phyloP scores from a whole-genome alignment of 225 moss, liverwort and hornwort species.

The Thuidium tamariscinum region DNA sequence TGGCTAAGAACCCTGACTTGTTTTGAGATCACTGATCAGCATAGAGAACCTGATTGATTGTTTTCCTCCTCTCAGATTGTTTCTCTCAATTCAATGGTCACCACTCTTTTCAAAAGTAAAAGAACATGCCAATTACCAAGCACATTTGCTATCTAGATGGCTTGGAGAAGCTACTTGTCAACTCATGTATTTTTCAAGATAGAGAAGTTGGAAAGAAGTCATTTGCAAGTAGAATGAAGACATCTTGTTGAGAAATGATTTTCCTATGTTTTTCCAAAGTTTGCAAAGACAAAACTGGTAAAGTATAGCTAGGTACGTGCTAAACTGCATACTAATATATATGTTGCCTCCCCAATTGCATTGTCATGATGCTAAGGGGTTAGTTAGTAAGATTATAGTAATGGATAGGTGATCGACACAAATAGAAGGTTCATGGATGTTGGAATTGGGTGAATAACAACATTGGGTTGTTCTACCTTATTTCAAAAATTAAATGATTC shows the following conservation, averaged over 20 bases:
- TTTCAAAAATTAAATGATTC: no score
- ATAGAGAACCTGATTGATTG: no score
- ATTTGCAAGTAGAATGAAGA: not conserved
- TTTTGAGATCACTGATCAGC: no score
- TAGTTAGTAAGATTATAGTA: not conserved
- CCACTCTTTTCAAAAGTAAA: no score
- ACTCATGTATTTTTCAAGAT: not conserved
- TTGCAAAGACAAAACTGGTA: not conserved
- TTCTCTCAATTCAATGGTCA: no score
- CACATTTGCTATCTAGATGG: not conserved
- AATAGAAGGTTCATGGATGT: not conserved
- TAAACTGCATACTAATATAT: not conserved
- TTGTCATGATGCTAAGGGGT: not conserved
- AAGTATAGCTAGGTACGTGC: accelerated
- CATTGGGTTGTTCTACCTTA: not conserved
- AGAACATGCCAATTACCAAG: not conserved
- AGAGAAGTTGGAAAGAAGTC: not conserved
- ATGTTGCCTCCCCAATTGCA: accelerated
- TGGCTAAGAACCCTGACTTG: no score
- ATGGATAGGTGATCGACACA: accelerated
- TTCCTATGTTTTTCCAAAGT: not conserved
- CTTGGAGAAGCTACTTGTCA: not conserved
- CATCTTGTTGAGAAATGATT: not conserved
- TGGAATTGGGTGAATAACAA: accelerated
- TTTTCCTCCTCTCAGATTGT: no score